A percentile compares a stretch with the other conserved stretches of the same genome.
phyloP scores from a whole-genome alignment of 768 basidiomycete species.

The Kwoniella newhampshirensis region DNA sequence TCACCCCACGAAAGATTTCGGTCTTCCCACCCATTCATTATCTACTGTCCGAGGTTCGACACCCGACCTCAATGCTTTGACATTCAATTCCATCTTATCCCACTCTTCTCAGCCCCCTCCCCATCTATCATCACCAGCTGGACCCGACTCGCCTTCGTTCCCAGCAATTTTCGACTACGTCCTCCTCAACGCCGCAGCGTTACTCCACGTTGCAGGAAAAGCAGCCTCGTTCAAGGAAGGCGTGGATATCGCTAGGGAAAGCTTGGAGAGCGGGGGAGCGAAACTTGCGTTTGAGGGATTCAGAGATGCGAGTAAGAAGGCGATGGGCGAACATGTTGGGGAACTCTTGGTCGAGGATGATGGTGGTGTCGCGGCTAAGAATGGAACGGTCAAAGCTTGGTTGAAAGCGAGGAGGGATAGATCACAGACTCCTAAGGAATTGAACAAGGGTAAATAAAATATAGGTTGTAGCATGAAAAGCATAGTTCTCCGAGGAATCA shows the following conservation, averaged over 20 bases:
- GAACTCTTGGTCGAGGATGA: conserved; percentile 47
- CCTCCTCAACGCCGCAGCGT: conserved; percentile 81
- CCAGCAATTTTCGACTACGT: conserved; percentile 79
- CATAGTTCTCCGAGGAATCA: no score
- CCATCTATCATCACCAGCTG: conserved; percentile 40
- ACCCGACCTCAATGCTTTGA: conserved; percentile 77
- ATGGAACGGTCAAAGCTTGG: conserved; percentile 51
- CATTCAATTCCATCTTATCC: conserved; percentile 66
- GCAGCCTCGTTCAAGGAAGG: conserved; percentile 71
- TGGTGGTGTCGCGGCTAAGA: conserved; percentile 53
- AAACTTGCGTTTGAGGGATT: conserved; percentile 55
- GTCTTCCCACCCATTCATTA: conserved; percentile 70
- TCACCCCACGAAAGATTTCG: conserved; percentile 69
- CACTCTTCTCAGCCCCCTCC: conserved; percentile 55
- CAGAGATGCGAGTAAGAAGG: conserved; percentile 47
- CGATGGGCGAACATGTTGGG: conserved; percentile 47
- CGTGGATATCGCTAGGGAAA: conserved; percentile 63
- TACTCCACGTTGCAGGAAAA: conserved; percentile 79
- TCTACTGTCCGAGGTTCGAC: conserved; percentile 67
- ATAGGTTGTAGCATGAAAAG: no score
- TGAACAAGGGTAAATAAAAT: no score
- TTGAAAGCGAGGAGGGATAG: conserved; percentile 19
- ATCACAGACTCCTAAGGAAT: no score
- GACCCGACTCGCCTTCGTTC: conserved; percentile 54
- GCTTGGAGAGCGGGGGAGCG: conserved; percentile 55